Evolutionary conservation across 2,329 filamentous ascomycete species (phyloP).

Genomic region (Pseudopyricularia javanii): DNA sequence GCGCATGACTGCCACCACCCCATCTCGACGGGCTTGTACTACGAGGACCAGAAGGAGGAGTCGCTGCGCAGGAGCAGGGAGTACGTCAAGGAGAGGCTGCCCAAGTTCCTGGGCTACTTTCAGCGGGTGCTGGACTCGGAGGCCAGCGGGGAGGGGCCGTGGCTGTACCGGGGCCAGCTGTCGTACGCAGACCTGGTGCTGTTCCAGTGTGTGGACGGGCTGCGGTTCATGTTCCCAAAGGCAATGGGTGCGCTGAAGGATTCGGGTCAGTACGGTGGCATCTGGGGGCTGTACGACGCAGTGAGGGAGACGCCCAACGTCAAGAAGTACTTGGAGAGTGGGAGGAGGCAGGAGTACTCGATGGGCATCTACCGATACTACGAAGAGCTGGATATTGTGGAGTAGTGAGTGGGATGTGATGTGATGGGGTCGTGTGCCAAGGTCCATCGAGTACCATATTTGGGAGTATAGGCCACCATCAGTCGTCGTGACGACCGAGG

Average conservation of each 20-base stretch:
- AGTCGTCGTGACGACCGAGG: too few relatives aligned
- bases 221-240: slow-evolving; percentile 58
- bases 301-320: slow-evolving; percentile 52
- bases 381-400: slow-evolving; percentile 51
- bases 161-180: slow-evolving; percentile 47
- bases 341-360: slow-evolving; percentile 47
- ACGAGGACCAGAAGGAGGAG: slow-evolving; percentile 66
- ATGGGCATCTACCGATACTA: slow-evolving; percentile 62
- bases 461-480: too few relatives aligned
- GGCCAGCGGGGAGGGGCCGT: slow-evolving; percentile 6
- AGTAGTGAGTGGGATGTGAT: neutral
- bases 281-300: slow-evolving; percentile 53
- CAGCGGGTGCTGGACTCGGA: slow-evolving; percentile 44
- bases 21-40: slow-evolving; percentile 44
- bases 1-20: slow-evolving; percentile 69
- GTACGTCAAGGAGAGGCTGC: slow-evolving; percentile 49
- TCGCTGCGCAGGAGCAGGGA: slow-evolving; percentile 42
- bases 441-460: too few relatives aligned
- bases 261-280: slow-evolving; percentile 40
- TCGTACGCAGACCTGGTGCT: slow-evolving; percentile 64
- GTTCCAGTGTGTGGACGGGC: slow-evolving; percentile 53
- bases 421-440: neutral
- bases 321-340: slow-evolving; percentile 56
- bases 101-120: slow-evolving; percentile 63
- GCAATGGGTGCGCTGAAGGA: slow-evolving; percentile 42